Conservation (phyloP, 2,329 filamentous ascomycete genomes). For the Hypomyces perniciosus region DNA sequence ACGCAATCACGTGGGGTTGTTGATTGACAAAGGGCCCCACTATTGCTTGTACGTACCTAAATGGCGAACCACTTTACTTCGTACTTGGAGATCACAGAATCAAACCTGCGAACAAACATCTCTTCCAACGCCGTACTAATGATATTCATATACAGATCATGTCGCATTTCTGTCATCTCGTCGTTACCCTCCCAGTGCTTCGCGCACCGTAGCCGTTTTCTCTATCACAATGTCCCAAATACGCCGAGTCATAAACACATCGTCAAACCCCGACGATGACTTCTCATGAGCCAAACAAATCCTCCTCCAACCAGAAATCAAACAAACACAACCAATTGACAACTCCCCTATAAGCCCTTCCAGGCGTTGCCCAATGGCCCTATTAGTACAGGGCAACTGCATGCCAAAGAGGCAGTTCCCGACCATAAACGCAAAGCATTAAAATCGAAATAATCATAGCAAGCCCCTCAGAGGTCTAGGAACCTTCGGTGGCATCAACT, state of each 20-base stretch:
- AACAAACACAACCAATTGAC: background rate
- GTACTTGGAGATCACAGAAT: no score
- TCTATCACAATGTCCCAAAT: conserved; percentile 10
- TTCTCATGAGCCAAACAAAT: conserved; percentile 7
- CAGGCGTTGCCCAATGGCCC: background rate
- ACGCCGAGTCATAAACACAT: conserved; percentile 8
- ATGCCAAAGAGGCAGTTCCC: background rate
- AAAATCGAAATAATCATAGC: background rate
- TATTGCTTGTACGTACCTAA: background rate
- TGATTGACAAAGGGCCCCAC: background rate
- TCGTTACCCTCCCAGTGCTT: conserved; percentile 9
- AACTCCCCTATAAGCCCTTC: background rate
- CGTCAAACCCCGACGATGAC: background rate
- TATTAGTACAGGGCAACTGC: background rate
- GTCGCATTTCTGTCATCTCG: conserved; percentile 10
- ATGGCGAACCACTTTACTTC: no score
- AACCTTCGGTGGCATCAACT: background rate
- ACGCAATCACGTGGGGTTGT: conserved; percentile 9
- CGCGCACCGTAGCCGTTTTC: conserved; percentile 9
- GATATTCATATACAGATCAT: conserved; percentile 6
- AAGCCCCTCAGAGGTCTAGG: background rate
- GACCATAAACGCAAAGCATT: background rate
- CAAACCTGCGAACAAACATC: no score
- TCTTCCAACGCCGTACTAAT: background rate
- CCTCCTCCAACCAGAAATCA: background rate